Evolutionary conservation across 1,284 basidiomycete species (phyloP), one percentile per base, ranked within the genome.

Genomic region (Puccinia polysora): DNA sequence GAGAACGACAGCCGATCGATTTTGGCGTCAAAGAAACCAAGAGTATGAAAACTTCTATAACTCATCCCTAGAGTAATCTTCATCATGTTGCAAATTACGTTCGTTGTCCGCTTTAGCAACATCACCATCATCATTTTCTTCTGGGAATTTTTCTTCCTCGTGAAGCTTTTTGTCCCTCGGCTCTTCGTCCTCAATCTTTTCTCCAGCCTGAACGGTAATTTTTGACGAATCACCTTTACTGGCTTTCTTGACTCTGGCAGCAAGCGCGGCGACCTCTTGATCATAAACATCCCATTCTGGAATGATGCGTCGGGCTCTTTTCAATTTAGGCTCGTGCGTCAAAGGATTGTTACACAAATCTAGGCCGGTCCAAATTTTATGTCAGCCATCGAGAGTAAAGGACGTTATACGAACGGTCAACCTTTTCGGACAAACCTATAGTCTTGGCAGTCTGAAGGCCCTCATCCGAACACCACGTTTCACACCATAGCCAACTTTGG

Each of bases 271-370:
- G 6, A 82, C 79, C 68, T 82, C 80, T 14, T 78, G 75, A 73
- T 97, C 95, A 78, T 97, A 97, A 55, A 85, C 84, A 74, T 94
- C 92, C 96, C 95, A 98, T 80, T 98, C 95, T 0, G 95, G 94
- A 65, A 98, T 97, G 77, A 94, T 87, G 45, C 94, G 86, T 34
- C 79, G 77, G 0, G 95, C 96, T 38, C 95, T 85, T 8, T 88
- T 85, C 8, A 98, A 84, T 80, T 98, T 98, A 1, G 94, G 94
- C 79, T 97, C 94, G 53, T 77, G 75, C 14, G 80, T 82, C 72
- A 78, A 77, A n/a, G 80, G 80, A 59, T 80, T 81, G 36, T 78
- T 78, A 74, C 78, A 81, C 58, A 80, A 73, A 73, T 80, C 79
- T 74, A 40, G 8, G 74, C 65, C 28, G 77, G 62, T 77, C 77